Conservation (phyloP, 1,284 basidiomycete species). For the Pseudozyma tsukubaensis region DNA sequence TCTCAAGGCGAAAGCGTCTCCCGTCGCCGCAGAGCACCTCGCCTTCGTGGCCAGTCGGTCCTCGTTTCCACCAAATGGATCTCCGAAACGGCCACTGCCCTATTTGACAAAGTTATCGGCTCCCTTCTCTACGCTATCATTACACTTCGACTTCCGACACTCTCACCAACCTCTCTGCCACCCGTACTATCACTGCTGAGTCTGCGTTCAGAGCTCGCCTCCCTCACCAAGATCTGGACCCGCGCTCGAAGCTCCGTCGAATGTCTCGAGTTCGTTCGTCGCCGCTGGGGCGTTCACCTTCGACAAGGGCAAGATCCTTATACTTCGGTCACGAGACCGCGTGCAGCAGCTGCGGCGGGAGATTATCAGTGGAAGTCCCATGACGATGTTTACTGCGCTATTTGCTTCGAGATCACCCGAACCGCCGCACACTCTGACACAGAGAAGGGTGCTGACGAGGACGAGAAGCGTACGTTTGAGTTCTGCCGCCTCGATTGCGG, state of each 20-base stretch:
- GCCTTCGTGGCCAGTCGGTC: conserved; percentile 45
- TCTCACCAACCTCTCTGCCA: conserved; percentile 52
- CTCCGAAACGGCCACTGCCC: conserved; percentile 42
- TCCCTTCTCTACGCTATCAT: conserved; percentile 44
- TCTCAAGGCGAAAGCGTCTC: conserved; percentile 5
- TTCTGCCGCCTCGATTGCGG: conserved; percentile 53
- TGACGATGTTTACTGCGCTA: conserved; percentile 50
- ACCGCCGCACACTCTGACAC: neutral
- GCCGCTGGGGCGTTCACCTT: conserved; percentile 47
- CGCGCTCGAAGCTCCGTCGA: conserved; percentile 44
- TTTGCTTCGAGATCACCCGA: conserved; percentile 52
- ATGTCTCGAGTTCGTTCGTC: conserved; percentile 55
- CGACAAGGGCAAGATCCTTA: conserved; percentile 29
- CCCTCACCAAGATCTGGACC: conserved; percentile 45
- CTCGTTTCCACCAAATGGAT: conserved; percentile 53
- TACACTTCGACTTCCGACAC: conserved; percentile 49
- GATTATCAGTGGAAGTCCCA: conserved; percentile 49
- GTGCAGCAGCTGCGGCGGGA: conserved; percentile 28
- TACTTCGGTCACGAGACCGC: conserved; percentile 16
- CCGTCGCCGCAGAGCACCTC: conserved; percentile 40
- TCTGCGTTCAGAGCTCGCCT: conserved; percentile 44
- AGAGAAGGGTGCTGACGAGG: neutral
- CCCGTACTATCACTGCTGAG: conserved; percentile 50
- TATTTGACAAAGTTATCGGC: conserved; percentile 50
- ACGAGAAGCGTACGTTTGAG: conserved; percentile 9